Evolutionary conservation across 441 rosid species (phyloP).

Genomic region (Arabidopsis lyrata): DNA sequence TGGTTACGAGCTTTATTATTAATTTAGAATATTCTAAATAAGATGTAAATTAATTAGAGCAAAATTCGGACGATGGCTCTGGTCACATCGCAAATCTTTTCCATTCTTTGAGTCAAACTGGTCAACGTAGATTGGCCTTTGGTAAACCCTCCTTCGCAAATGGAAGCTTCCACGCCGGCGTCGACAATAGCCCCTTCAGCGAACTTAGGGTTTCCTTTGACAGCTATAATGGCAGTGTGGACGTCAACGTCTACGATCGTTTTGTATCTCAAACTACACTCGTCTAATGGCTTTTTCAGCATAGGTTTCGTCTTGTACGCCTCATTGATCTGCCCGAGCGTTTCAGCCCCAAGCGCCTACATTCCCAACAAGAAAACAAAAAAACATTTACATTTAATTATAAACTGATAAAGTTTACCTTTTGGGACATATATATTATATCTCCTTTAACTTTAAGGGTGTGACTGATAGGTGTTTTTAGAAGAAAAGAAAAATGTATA

Average conservation of each 20-base stretch:
- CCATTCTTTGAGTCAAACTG: conserved; percentile 26
- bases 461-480: no score
- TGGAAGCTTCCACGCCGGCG: conserved; percentile 33
- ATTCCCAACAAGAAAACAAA: not conserved
- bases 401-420: not conserved
- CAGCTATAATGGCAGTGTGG: conserved; percentile 32
- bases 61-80: conserved; percentile 42
- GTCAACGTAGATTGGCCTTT: conserved; percentile 42
- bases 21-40: not conserved
- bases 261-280: conserved; percentile 34
- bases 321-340: conserved; percentile 24
- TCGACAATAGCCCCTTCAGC: conserved; percentile 24
- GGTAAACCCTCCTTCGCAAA: conserved; percentile 38
- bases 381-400: not conserved
- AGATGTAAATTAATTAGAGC: not conserved
- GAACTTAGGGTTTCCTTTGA: conserved; percentile 37
- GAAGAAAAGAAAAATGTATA: no score
- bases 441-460: no score
- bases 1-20: not conserved
- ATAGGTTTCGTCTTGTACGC: conserved; percentile 29
- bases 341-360: conserved; percentile 21
- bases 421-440: not conserved
- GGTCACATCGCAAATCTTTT: conserved; percentile 34
- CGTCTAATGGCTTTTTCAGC: conserved; percentile 28
- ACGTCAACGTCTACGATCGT: conserved; percentile 32